Evolutionary conservation across 768 basidiomycete genomes (phyloP), one percentile per base, ranked within the genome.

Genomic region (Mycena pura): DNA sequence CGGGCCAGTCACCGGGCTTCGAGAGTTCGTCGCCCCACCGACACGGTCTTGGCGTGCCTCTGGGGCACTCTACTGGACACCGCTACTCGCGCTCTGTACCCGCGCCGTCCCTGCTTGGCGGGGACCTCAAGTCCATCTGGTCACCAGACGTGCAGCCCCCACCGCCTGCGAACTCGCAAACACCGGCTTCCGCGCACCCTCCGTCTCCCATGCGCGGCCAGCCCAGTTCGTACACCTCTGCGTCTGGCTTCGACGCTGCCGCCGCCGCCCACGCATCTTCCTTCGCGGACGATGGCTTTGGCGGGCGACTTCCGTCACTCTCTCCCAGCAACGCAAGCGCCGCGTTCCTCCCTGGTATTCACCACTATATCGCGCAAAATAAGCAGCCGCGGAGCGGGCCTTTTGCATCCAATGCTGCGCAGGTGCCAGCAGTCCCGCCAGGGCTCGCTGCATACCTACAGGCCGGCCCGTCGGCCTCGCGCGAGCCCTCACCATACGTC

Each of bases 21-120:
- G 60, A 52, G 21, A 56, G 55, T 31, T 47, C 62, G n/a, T 59
- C 64, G 47, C 57, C 58, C 49, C 36, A 48, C 49, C 38, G 72
- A 59, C 31, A 65, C 57, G 22, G 70, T 48, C 38, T 69, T 48
- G 58, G 69, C 49, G 66, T 69, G 2, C 63, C 65, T 14, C 56
- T 67, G 9, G 57, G 36, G 22, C 51, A 31, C 14, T 21, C 63
- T 52, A 10, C 65, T 63, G 55, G 72, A 39, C 91, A 93, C 68
- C 84, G 89, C n/a, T 89, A 93, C 70, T 92, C 91, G 15, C 87
- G 89, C 36, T 92, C 90, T 1, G 92, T 94, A 0, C 92, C 92
- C 14, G 90, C 92, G 1, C 85, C 90, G 0, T 86, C 90, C 0
- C 78, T 93, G 10, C 74, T 94, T 15, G 87, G 90, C 22, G 90